A percentile compares a stretch with the other conserved stretches of the same genome.
phyloP scores from a whole-genome alignment of 129 eudicot genomes.

The Pittosporum tobira region DNA sequence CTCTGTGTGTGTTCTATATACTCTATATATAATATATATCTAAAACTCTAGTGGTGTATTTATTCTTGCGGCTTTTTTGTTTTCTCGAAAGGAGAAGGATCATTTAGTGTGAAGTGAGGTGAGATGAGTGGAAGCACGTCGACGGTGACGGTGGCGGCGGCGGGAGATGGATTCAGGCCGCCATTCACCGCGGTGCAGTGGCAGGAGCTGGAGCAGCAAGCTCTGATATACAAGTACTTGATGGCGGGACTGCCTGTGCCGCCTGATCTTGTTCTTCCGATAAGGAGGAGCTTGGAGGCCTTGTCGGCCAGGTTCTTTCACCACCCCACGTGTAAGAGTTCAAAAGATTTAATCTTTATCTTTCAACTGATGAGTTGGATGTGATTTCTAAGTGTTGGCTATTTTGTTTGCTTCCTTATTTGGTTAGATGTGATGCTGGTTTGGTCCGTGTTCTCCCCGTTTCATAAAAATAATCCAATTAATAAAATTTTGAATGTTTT shows the following conservation, averaged over 20 bases:
- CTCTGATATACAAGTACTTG: conserved; percentile 48
- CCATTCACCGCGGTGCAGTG: conserved; percentile 49
- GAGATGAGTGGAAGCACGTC: conserved; percentile 14
- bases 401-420: not conserved
- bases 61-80: conserved; percentile 5
- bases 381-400: not conserved
- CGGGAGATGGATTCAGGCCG: conserved; percentile 23
- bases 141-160: conserved; percentile 6
- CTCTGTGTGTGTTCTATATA: not conserved
- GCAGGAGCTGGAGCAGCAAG: conserved; percentile 63
- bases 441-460: no score
- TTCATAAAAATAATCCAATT: no score
- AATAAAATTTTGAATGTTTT: no score
- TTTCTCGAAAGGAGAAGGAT: not conserved
- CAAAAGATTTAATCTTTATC: not conserved
- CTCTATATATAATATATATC: not conserved
- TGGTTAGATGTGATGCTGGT: no score
- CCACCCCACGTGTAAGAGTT: conserved; percentile 32
- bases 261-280: conserved; percentile 41
- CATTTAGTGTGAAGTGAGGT: not conserved
- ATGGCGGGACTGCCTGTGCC: conserved; percentile 48
- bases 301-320: conserved; percentile 38
- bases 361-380: not conserved
- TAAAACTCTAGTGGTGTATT: not conserved
- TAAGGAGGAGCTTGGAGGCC: conserved; percentile 38